A percentile compares a stretch with the other conserved stretches of the same genome.
phyloP scores from a whole-genome alignment of 345 rosid genomes.

The Brassica juncea region DNA sequence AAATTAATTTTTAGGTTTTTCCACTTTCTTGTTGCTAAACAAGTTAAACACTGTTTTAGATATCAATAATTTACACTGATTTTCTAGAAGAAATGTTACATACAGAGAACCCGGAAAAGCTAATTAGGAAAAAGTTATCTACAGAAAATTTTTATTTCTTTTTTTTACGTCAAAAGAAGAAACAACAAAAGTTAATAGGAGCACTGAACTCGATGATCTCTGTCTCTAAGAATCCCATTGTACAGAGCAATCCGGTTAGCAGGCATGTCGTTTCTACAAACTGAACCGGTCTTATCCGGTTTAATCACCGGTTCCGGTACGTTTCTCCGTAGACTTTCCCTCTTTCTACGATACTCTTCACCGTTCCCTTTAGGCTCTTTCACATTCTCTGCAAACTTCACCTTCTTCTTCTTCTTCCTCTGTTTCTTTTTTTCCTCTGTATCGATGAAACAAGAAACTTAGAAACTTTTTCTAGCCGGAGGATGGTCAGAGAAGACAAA shows the following conservation, averaged over 20 bases:
- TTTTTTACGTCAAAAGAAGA: neutral
- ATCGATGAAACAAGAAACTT: neutral
- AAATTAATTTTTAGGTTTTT: neutral
- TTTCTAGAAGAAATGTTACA: constrained; percentile 21
- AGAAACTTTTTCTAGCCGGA: neutral
- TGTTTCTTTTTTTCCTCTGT: constrained; percentile 50
- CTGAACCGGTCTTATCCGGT: constrained; percentile 27
- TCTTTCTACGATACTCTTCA: constrained; percentile 53
- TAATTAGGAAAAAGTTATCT: neutral
- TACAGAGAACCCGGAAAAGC: neutral
- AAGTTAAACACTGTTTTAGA: constrained; percentile 7
- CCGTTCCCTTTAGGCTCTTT: constrained; percentile 63
- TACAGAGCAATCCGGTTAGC: constrained; percentile 68
- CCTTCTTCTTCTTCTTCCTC: constrained; percentile 54
- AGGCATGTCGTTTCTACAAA: constrained; percentile 54
- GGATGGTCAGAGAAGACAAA: constrained; percentile 14
- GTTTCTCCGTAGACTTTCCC: constrained; percentile 26
- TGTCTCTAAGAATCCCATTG: constrained; percentile 67
- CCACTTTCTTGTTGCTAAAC: neutral
- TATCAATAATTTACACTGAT: constrained; percentile 26
- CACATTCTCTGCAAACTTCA: constrained; percentile 75
- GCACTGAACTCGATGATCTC: constrained; percentile 48
- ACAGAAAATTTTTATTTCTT: constrained; percentile 4
- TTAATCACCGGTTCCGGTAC: constrained; percentile 21
- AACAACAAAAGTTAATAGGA: constrained; percentile 41